Base-by-base conservation (phyloP, 192 early-diverging fungal species). In the Coemansia sp. region DNA sequence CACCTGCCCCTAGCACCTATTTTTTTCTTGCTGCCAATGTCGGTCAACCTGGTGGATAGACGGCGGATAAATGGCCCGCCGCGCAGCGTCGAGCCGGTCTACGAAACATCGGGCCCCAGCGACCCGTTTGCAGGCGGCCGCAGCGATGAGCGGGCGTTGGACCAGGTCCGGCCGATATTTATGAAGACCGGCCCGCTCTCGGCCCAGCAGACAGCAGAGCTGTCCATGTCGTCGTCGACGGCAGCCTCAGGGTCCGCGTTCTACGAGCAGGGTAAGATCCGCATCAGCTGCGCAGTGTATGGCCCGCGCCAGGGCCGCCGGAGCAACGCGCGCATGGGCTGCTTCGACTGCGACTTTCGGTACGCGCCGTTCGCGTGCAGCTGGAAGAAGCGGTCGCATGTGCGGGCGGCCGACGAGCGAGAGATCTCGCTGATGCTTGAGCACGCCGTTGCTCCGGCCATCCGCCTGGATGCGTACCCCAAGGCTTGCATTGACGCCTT, bases 221-320 rank as follows among this genome's bases (percentile, higher is more conserved):
- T 33, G 45, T 16, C 45, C 14, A 29, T 47, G 3, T 59, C 57
- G 4, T 56, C 67, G 2, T 51, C 51, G 2, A 35, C 61, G 4
- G 57, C 62, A 9, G 62, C 69, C 2, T 73, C 69, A 1, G 75
- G 75, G 4, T 68, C 69, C 0, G 75, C 75, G 6, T 77, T 68
- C 35, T 73, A 54, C 22, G 75, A 77, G 44, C 75, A 77, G 25
- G 64, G 61, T 22, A 64, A 64, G 18, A 68, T 68, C 18, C 68
- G 75, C 34, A 41, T 77, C 35, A 66, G 69, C 56, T 77, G 75
- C 42, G 75, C 67, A 8, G 51, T 77, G 18, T 73, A 77, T 28
- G 69, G 69, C 1, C 75, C 69, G 8, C 68, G 69, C 31, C 56
- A 63, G 34, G 68, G 53, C 29, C 64, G 65, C 36, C 52, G 58